Evolutionary conservation across 768 basidiomycete species (phyloP).

Genomic region (Baorangia bicolor): DNA sequence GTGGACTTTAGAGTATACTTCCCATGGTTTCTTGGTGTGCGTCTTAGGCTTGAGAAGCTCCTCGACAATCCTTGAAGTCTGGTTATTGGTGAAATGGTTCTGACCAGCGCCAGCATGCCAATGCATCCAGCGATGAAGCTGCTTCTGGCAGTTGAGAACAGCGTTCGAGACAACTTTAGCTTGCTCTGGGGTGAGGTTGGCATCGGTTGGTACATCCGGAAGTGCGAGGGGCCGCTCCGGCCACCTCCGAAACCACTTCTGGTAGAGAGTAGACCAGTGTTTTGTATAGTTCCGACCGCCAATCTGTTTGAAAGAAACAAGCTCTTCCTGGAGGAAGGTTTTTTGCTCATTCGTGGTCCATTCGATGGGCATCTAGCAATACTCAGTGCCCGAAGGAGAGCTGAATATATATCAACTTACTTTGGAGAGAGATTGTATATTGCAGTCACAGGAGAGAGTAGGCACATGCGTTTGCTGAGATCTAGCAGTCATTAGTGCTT

Average conservation of each 20-base stretch:
- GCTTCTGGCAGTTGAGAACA: not conserved
- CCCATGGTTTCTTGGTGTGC: not conserved
- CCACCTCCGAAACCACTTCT: conserved; percentile 2
- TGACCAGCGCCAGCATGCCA: not conserved
- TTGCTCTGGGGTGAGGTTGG: not conserved
- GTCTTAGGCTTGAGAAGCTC: not conserved
- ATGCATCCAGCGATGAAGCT: not conserved
- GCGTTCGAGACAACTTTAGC: not conserved
- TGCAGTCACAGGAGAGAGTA: too few species aligned
- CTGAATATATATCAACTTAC: not conserved
- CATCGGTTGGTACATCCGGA: not conserved
- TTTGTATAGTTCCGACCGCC: not conserved
- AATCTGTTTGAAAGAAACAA: not conserved
- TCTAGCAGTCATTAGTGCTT: too few species aligned
- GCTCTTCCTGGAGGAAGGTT: not conserved
- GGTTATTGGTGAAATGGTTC: not conserved
- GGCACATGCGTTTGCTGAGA: too few species aligned
- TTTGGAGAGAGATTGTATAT: not conserved
- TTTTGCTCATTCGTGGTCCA: not conserved
- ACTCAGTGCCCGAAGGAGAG: not conserved
- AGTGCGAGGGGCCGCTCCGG: not conserved
- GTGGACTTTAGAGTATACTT: not conserved
- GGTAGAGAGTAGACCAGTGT: not conserved
- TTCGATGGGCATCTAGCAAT: not conserved
- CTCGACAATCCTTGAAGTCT: not conserved